phyloP scores from a whole-genome alignment of 78 protist genomes.

The Polysphondylium violaceum region DNA sequence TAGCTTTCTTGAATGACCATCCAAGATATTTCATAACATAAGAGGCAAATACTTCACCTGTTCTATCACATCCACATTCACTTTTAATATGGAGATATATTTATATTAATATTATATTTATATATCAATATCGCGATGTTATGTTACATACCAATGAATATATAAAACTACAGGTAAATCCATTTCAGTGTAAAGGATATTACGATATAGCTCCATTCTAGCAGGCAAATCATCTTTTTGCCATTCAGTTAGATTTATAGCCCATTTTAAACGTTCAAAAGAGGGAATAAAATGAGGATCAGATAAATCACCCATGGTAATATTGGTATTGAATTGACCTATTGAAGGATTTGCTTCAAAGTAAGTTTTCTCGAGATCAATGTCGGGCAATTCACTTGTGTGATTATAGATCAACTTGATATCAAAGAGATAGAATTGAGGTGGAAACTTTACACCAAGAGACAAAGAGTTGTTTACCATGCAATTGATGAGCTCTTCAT shows the following conservation, averaged over 20 bases:
- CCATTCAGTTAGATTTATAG: constrained; percentile 24
- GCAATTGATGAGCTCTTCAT: constrained; percentile 21
- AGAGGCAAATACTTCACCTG: constrained; percentile 67
- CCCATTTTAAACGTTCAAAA: neutral
- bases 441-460: constrained; percentile 32
- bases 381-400: constrained; percentile 26
- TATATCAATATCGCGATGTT: neutral
- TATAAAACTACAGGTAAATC: constrained; percentile 35
- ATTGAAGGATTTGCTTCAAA: constrained; percentile 46
- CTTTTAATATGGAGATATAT: neutral
- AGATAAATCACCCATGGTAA: constrained; percentile 47
- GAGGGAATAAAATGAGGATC: constrained; percentile 16
- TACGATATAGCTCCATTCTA: constrained; percentile 34
- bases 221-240: constrained; percentile 46
- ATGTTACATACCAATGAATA: constrained; percentile 33
- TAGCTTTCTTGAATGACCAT: constrained; percentile 31
- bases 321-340: constrained; percentile 43
- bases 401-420: constrained; percentile 44
- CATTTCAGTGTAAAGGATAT: neutral
- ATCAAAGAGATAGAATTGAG: constrained; percentile 38
- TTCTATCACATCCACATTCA: constrained; percentile 79
- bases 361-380: constrained; percentile 31
- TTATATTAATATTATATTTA: neutral
- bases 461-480: constrained; percentile 30
- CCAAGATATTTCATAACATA: constrained; percentile 46